A percentile compares a stretch with the other conserved stretches of the same genome.
phyloP scores from a whole-genome alignment of 2,329 filamentous ascomycete species.

The Orbilia blumenaviensis region DNA sequence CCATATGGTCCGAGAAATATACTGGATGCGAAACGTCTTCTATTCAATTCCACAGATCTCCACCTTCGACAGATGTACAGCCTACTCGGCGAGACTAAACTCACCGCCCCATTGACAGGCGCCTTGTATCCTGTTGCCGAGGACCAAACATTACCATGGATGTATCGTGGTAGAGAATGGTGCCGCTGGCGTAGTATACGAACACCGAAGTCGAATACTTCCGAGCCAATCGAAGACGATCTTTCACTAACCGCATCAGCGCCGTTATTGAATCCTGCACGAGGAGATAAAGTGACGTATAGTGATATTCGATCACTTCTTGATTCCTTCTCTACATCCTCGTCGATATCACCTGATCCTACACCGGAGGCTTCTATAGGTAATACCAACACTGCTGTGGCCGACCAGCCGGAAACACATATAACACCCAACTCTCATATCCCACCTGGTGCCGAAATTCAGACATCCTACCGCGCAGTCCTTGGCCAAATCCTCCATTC shows the following conservation, averaged over 20 bases:
- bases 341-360: background rate
- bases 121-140: slow-evolving; percentile 55
- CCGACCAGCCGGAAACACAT: background rate
- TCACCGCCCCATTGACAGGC: slow-evolving; percentile 32
- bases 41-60: slow-evolving; percentile 56
- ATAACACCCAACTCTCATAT: background rate
- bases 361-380: background rate
- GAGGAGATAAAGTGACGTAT: slow-evolving; percentile 21
- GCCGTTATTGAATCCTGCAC: slow-evolving; percentile 22
- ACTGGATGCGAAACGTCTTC: slow-evolving; percentile 56
- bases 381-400: background rate
- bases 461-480: slow-evolving; percentile 40
- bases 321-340: slow-evolving; percentile 11
- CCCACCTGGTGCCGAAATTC: slow-evolving; percentile 16
- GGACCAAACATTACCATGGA: slow-evolving; percentile 55
- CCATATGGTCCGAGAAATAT: slow-evolving; percentile 46
- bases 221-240: background rate
- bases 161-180: slow-evolving; percentile 56
- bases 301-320: slow-evolving; percentile 31
- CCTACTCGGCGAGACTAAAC: slow-evolving; percentile 42
- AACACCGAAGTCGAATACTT: background rate
- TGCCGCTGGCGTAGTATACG: slow-evolving; percentile 55
- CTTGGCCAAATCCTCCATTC: slow-evolving; percentile 51
- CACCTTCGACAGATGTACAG: slow-evolving; percentile 54
- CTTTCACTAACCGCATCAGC: background rate